Base-by-base conservation (phyloP, 495 filamentous ascomycete species). In the Articulospora tetracladia region DNA sequence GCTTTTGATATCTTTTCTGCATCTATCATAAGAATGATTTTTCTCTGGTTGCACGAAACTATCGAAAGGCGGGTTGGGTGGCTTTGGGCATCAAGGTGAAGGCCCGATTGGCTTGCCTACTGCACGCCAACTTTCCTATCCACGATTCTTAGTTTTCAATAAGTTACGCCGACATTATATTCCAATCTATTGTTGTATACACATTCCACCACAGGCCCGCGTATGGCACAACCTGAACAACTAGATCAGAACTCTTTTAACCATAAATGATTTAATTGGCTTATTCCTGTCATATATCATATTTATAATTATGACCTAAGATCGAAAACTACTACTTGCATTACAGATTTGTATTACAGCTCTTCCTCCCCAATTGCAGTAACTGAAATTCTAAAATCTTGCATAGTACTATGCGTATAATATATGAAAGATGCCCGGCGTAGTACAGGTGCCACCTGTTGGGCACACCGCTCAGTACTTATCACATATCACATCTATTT, bases 21-120 rank as follows among this genome's bases (percentile, higher is more conserved):
- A 54, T 34, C 30, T 34, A 13, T 34, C 30, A 54, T 34, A 13
- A 19, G 13, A 26, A 54, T 54, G 13, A 54, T 36, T 2, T 32
- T 54, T 54, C 25, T 54, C 51, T 19, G 26, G 51, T 54, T 34
- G 48, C 48, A 51, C 22, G 6, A 51, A 54, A 26, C 51, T 54
- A 30, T 34, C 20, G 51, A 36, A 54, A 36, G 15, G 23, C 30
- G 51, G 51, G 51, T 28, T 34, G 7, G 51, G 24, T 30, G 51
- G 27, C 19, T 51, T 51, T 28, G 48, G 17, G 48, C 51, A 54
- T 34, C 24, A 54, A 54, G 27, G 13, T 36, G 51, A 54, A 30
- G 24, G 28, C 51, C 51, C 19, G 51, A 36, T 54, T 54, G 19
- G 51, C 51, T 30, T 54, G 34, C 23, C 15, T 7, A 26, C 13